Base-by-base conservation (phyloP, 1,284 basidiomycete genomes). In the Cutaneotrichosporon sp. region DNA sequence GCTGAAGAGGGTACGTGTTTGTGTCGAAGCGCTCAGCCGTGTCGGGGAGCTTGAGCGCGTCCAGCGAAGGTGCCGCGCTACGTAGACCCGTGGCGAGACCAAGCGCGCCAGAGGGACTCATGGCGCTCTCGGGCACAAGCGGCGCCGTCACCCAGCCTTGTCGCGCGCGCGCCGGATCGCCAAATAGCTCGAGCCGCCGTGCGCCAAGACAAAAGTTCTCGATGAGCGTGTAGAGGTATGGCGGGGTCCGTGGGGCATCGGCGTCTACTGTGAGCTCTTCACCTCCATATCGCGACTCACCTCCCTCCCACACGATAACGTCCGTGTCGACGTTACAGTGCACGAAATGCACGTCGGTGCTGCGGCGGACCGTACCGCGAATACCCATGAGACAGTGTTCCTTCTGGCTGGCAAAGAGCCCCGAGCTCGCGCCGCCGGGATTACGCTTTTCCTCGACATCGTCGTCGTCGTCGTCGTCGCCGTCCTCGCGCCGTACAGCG, bases 361-460 rank as follows among this genome's bases (percentile, higher is more conserved):
- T 92, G 22, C 94, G 81, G 15, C 93, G 83, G 3, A 99, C 94
- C 1, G 94, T 98, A 2, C 94, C 94, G 34, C 90, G 84, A 62
- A 99, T 98, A n/a, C 96, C 96, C 83, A 98, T 97, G 41, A 97
- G 77, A 75, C 93, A 97, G 69, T 98, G 94, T 66, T 97, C 89
- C 69, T 94, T 92, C 47, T 91, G 92, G 35, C 88, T 81, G 8
- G 87, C 89, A 45, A 96, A 80, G 23, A 96, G 74, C 7, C 72
- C 62, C 26, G 30, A 26, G 21, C 47, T 52, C 38, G 43, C 49
- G 18, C 26, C 48, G 20, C 40, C 34, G 9, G 48, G 48, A 17
- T 36, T 43, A 4, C 22, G 8, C 26, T 14, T 17, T 12, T 10
- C 18, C 33, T 34, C 43, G 17, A 7, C 33, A 20, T 34, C 40